Evolutionary conservation across 169 alveolate species (phyloP).

Genomic region (Theileria luwenshuni): DNA sequence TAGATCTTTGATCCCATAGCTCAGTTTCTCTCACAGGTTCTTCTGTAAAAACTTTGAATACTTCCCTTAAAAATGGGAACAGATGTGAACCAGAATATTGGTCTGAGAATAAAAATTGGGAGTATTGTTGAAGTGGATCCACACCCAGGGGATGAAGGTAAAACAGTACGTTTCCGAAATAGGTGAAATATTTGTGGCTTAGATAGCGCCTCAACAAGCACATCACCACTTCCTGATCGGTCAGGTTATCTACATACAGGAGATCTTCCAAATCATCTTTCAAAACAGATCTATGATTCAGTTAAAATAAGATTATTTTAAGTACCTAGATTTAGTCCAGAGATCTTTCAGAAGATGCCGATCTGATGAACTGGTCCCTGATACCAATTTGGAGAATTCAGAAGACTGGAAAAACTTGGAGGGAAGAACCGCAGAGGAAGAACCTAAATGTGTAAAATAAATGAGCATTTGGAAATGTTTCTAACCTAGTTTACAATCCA

Average conservation of each 20-base stretch:
- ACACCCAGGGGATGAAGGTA: slow-evolving; percentile 35
- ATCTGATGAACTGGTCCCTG: not conserved
- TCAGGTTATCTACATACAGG: slow-evolving; percentile 46
- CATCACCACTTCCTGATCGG: slow-evolving; percentile 8
- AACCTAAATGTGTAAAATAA: not conserved
- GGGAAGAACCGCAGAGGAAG: not conserved
- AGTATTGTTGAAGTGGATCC: slow-evolving; percentile 10
- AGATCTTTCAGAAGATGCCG: not conserved
- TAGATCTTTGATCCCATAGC: not conserved
- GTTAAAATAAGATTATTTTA: not conserved
- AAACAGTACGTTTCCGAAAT: slow-evolving; percentile 64
- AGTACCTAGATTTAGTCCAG: not conserved
- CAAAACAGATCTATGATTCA: not conserved
- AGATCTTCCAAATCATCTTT: slow-evolving; percentile 24
- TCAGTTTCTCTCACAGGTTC: no score
- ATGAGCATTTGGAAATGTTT: not conserved
- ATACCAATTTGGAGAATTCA: not conserved
- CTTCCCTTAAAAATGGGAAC: slow-evolving; percentile 38
- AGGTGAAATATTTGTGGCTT: slow-evolving; percentile 27
- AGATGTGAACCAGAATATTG: slow-evolving; percentile 39
- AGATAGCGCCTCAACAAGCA: slow-evolving; percentile 29
- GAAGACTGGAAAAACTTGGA: slow-evolving; percentile 7
- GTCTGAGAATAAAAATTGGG: slow-evolving; percentile 20
- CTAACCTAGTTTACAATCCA: slow-evolving; percentile 22
- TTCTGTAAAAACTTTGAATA: slow-evolving; percentile 15